These are phyloP conservation scores for Vicia sativa DNA, from an alignment of 306 rosid genomes.

Conservation along the genomic window DNA sequence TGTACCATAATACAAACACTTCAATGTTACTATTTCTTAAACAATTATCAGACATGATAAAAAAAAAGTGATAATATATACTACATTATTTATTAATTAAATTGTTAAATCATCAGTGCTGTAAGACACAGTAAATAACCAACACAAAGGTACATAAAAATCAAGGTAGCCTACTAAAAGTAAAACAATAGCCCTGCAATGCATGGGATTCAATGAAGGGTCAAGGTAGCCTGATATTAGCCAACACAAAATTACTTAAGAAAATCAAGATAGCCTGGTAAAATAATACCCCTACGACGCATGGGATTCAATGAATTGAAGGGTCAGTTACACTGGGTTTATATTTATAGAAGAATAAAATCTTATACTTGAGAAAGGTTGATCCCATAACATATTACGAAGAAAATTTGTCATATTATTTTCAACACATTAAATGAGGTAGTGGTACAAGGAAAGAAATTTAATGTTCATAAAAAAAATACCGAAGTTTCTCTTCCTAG, in stretches of 20 bases:
- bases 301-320: not conserved
- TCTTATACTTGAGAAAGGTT: not conserved
- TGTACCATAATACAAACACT: too few species aligned
- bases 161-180: too few species aligned
- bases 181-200: not conserved
- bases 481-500: conserved; percentile 18
- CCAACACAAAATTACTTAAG: not conserved
- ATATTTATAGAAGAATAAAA: conserved; percentile 20
- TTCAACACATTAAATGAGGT: conserved; percentile 9
- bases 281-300: not conserved
- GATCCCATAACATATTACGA: conserved; percentile 17
- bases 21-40: too few species aligned
- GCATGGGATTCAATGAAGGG: not conserved
- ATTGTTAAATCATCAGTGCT: too few species aligned
- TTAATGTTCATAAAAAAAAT: conserved; percentile 9
- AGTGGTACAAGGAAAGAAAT: conserved; percentile 1
- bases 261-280: too few species aligned
- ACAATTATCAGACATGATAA: too few species aligned
- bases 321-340: conserved; percentile 2
- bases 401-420: conserved; percentile 19
- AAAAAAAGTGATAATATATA: too few species aligned
- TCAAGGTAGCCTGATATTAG: not conserved
- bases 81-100: too few species aligned
- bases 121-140: not conserved
- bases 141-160: not conserved